phyloP scores from a whole-genome alignment of 2,329 filamentous ascomycete species.

The Malbranchea zuffiana region DNA sequence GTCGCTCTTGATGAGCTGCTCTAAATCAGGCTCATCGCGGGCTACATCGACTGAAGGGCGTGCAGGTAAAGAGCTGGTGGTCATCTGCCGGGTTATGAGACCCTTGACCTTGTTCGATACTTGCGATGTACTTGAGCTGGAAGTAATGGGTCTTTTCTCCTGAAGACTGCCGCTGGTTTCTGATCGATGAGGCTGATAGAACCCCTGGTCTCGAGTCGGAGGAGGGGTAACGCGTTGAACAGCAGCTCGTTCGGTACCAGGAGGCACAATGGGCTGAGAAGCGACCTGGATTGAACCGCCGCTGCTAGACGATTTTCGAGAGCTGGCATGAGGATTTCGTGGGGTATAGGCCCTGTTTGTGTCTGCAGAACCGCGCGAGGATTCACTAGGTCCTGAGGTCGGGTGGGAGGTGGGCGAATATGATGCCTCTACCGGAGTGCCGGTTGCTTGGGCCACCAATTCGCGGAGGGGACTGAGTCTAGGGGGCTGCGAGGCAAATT shows the following conservation, averaged over 20 bases:
- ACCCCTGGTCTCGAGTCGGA: conserved; percentile 21
- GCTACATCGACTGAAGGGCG: conserved; percentile 19
- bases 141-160: conserved; percentile 30
- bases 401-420: not conserved
- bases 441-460: conserved; percentile 7
- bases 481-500: conserved; percentile 6
- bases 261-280: too few relatives aligned
- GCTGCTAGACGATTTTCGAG: too few relatives aligned
- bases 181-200: conserved; percentile 27
- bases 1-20: conserved; percentile 70
- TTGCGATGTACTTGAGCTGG: conserved; percentile 31
- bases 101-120: conserved; percentile 35
- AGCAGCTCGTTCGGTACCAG: conserved; percentile 28
- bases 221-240: conserved; percentile 31
- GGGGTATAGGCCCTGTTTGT: too few relatives aligned
- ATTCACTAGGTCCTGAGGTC: not conserved
- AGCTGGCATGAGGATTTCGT: too few relatives aligned
- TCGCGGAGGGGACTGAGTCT: conserved; percentile 13
- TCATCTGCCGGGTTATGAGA: conserved; percentile 27
- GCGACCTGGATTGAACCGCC: too few relatives aligned
- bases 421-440: conserved; percentile 7
- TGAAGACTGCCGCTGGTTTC: conserved; percentile 29
- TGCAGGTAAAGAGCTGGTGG: conserved; percentile 13
- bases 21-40: conserved; percentile 55
- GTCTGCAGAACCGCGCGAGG: not conserved